Base-by-base conservation (phyloP, 345 rosid genomes). In the Ailanthus altissimus region DNA sequence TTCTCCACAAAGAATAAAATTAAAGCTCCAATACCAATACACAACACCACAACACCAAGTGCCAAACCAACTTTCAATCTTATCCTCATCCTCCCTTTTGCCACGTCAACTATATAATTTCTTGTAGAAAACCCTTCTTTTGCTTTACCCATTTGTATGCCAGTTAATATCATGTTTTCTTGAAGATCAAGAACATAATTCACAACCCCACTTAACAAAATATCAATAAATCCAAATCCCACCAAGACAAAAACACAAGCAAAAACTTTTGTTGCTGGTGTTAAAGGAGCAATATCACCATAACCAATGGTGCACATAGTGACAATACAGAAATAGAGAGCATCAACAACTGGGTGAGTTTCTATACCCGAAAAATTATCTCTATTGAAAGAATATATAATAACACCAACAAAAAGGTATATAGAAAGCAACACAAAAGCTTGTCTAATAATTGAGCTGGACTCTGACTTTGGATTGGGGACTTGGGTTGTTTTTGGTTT, bases 251-350 rank as follows among this genome's bases (percentile, higher is more conserved):
- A 92, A 16, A 90, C 83, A 2, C 89, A 88, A 6, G 97, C 88
- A 81, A 92, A 92, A 59, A 82, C 70, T 83, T 92, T 90, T 3
- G 93, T 89, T 58, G 74, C 85, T 16, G 92, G 88, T 8, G 90
- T 90, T 65, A 81, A 59, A 26, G 94, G 97, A 38, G 94, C 86
- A 16, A 92, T 92, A 70, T 92, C 97, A 15, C 97, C 97, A 32
- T 92, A 92, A 18, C 97, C 97, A 23, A 92, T 92, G 0, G 97
- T 92, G 76, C 97, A 92, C 91, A 90, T 87, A 18, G 94, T 92
- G 75, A 92, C 97, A 66, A 92, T 89, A 70, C 94, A 92, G 81
- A 88, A 92, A 67, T 92, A 92, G 40, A 92, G 87, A 8, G 97
- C 94, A 68, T 92, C 97, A 54, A 92, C 91, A 0, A 89, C 89